Conservation (phyloP, 768 basidiomycete species). For the Termitomyces titanicus region DNA sequence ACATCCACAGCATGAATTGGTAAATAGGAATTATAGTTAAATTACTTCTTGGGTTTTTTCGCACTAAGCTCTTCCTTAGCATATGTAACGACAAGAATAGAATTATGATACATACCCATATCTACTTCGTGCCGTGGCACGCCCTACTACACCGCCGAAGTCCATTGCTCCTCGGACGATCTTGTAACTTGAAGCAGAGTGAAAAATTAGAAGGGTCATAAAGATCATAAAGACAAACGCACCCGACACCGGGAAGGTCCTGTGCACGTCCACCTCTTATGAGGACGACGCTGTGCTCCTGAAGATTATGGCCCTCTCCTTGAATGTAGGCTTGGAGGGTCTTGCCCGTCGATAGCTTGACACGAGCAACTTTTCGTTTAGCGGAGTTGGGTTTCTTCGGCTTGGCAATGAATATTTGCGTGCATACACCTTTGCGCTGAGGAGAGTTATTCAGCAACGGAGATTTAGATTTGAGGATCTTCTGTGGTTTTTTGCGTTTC, state of each 20-base stretch:
- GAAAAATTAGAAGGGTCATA: not conserved
- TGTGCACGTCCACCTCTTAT: slow-evolving; percentile 95
- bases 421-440: slow-evolving; percentile 91
- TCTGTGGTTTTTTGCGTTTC: slow-evolving; percentile 63
- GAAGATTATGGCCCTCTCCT: slow-evolving; percentile 96
- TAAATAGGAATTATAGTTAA: slow-evolving; percentile 1
- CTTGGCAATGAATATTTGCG: slow-evolving; percentile 72
- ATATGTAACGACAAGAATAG: slow-evolving; percentile 3
- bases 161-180: slow-evolving; percentile 91
- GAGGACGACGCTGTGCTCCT: slow-evolving; percentile 95
- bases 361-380: slow-evolving; percentile 92
- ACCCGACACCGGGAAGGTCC: slow-evolving; percentile 98
- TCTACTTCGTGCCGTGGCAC: slow-evolving; percentile 79
- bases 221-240: slow-evolving; percentile 18
- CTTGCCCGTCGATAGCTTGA: slow-evolving; percentile 88
- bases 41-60: slow-evolving; percentile 85
- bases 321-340: slow-evolving; percentile 91
- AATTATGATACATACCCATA: slow-evolving; percentile 64
- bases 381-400: slow-evolving; percentile 99
- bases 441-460: slow-evolving; percentile 79
- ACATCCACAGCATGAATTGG: not conserved
- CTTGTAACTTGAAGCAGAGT: slow-evolving; percentile 70
- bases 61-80: slow-evolving; percentile 34
- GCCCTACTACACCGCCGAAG: slow-evolving; percentile 84
- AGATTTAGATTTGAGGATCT: slow-evolving; percentile 55